Conservation (phyloP, 176 grass and related monocot species). For the Phragmites australis region DNA sequence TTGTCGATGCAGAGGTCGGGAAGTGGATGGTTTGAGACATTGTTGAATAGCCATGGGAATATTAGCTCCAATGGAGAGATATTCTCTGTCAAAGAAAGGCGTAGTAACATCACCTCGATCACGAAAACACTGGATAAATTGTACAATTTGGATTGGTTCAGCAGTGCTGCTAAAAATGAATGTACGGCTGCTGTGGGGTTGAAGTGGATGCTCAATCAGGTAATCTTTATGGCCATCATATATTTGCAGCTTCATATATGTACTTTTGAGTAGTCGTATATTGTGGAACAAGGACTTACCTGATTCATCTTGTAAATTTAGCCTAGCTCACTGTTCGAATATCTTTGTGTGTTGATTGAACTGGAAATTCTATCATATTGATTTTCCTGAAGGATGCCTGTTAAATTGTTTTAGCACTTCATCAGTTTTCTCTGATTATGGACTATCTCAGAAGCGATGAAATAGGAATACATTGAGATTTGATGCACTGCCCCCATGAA, state of each 20-base stretch:
- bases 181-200: conserved; percentile 81
- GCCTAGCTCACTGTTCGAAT: background rate
- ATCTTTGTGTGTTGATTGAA: background rate
- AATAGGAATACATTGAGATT: background rate
- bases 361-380: background rate
- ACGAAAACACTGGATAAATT: conserved; percentile 66
- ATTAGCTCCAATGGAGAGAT: conserved; percentile 94
- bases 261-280: background rate
- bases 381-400: background rate
- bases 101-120: conserved; percentile 67
- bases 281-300: background rate
- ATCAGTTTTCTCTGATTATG: background rate
- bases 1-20: conserved; percentile 97
- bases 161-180: conserved; percentile 95
- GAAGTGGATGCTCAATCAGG: conserved; percentile 99
- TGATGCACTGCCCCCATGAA: background rate
- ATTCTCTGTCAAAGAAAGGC: conserved; percentile 81
- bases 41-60: conserved; percentile 89
- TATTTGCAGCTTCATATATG: conserved; percentile 11
- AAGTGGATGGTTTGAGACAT: conserved; percentile 94
- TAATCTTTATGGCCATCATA: conserved; percentile 20
- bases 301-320: background rate
- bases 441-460: background rate
- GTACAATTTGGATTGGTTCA: conserved; percentile 96
- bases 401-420: background rate